Conservation (phyloP, 2,329 filamentous ascomycete genomes). For the Triangularia verruculosa region DNA sequence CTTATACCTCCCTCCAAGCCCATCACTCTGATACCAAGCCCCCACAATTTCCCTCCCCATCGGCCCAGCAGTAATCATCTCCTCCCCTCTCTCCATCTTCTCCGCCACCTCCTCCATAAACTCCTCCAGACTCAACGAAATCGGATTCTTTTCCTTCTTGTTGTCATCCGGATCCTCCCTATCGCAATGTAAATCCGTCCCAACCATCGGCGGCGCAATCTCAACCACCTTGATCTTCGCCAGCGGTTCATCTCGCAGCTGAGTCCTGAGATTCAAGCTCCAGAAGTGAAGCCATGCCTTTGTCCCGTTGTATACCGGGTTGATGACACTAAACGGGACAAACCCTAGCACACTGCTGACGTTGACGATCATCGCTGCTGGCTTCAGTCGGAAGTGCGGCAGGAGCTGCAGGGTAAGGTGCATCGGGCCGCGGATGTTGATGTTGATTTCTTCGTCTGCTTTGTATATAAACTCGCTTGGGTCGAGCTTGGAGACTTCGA, state of each 20-base stretch:
- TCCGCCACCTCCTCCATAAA: conserved; percentile 48
- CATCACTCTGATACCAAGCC: conserved; percentile 12
- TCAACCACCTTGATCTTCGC: conserved; percentile 50
- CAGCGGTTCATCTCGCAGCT: conserved; percentile 38
- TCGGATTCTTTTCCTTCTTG: conserved; percentile 54
- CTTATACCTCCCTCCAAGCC: conserved; percentile 14
- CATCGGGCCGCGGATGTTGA: conserved; percentile 58
- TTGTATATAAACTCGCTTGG: conserved; percentile 43
- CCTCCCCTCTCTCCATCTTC: conserved; percentile 46
- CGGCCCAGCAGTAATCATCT: conserved; percentile 38
- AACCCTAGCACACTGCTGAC: conserved; percentile 53
- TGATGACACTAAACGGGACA: conserved; percentile 50
- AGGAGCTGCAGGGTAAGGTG: conserved; percentile 50
- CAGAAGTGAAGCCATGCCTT: conserved; percentile 59
- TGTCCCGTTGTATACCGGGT: conserved; percentile 58
- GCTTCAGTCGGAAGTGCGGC: conserved; percentile 45
- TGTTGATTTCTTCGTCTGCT: conserved; percentile 56
- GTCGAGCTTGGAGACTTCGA: conserved; percentile 40
- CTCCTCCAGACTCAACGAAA: conserved; percentile 48
- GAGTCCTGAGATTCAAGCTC: conserved; percentile 52
- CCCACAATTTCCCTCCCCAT: conserved; percentile 16
- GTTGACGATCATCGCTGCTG: conserved; percentile 48
- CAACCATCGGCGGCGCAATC: conserved; percentile 54
- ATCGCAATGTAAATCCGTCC: conserved; percentile 55
- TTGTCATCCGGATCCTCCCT: conserved; percentile 55